Evolutionary conservation across 352 stramenopile genomes (phyloP), one percentile per base, ranked within the genome.

Genomic region (Phytophthora parvispora): DNA sequence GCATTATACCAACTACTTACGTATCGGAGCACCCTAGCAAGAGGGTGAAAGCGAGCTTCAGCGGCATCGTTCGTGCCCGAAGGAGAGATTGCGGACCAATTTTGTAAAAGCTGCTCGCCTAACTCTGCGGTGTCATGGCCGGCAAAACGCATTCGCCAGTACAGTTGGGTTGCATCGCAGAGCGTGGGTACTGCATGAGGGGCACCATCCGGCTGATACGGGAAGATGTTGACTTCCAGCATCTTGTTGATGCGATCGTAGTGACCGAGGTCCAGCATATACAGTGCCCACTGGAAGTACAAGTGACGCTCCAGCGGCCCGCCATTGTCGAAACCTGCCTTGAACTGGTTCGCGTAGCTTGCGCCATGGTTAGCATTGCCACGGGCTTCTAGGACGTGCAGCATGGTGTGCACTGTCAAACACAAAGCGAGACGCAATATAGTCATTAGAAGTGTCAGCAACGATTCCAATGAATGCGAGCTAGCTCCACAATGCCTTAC

Each of bases 201-300:
- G 20, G 59, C 47, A n/a, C 54, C 75, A 8, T 91, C 67, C 6
- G 54, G 60, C 28, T 88, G 69, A 13, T 69, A 75, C 6, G 80
- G 78, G 10, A 95, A 60, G 24, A 97, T 95, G 56, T 84, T 86
- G 29, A 92, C 74, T 25, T 93, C 82, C 43, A 97, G 59, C 63
- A 97, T 91, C 65, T 93, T 92, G 48, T 84, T 53, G 47, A 97
- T 92, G 59, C 88, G 87, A 52, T 94, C 88, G 65, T 95, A 97
- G 38, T 90, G 78, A 1, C 89, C 89, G 25, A 95, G 58, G 54
- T 95, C 89, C 36, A 97, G 65, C 58, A 97, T 80, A 53, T 86
- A 97, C 58, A 94, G 54, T 4, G 84, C 87, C 85, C 87, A 95
- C 57, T 95, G 89, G 67, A 94, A 92, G 64, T 94, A 93, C 51